Percentiles rank a stretch among this genome's conserved stretches.
Evolutionary conservation across 1,284 basidiomycete genomes (phyloP).

Genomic region (Xanthoconium separans): DNA sequence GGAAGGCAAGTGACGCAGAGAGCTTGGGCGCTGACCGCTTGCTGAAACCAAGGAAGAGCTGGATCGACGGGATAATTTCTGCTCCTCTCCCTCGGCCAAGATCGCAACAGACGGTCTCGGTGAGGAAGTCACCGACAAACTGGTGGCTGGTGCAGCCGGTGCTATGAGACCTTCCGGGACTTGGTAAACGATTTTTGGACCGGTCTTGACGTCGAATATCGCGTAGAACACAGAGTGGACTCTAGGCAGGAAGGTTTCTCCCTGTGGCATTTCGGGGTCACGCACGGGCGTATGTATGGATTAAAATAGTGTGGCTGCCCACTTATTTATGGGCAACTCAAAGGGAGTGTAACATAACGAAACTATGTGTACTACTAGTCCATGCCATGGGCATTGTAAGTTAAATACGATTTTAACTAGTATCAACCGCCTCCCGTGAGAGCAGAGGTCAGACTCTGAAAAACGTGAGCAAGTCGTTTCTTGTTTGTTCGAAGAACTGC

Average conservation of each 20-base stretch:
- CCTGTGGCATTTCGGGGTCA: constrained; percentile 43
- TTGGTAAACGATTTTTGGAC: constrained; percentile 86
- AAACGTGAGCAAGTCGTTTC: constrained; percentile 7
- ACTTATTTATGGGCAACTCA: not conserved
- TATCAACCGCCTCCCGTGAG: constrained; percentile 10
- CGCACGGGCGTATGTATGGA: too few relatives aligned
- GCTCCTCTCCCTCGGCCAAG: constrained; percentile 37
- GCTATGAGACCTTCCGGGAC: constrained; percentile 86
- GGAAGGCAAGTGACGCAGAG: constrained; percentile 42
- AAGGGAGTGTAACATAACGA: not conserved
- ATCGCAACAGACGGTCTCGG: constrained; percentile 48
- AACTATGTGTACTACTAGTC: constrained; percentile 12
- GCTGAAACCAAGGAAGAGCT: constrained; percentile 48
- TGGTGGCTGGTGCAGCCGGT: constrained; percentile 29
- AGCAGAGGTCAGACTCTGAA: constrained; percentile 16
- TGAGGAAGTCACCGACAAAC: constrained; percentile 39
- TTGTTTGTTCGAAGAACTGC: not conserved
- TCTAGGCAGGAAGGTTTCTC: constrained; percentile 71
- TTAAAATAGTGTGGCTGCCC: not conserved
- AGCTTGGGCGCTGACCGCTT: constrained; percentile 40
- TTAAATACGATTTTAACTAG: not conserved
- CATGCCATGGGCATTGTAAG: constrained; percentile 13
- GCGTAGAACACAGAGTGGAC: constrained; percentile 88
- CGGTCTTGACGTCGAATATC: constrained; percentile 79
- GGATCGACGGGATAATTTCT: constrained; percentile 42